Base-by-base conservation (phyloP, 176 grass and related monocot genomes). In the Oryza glaberrima region DNA sequence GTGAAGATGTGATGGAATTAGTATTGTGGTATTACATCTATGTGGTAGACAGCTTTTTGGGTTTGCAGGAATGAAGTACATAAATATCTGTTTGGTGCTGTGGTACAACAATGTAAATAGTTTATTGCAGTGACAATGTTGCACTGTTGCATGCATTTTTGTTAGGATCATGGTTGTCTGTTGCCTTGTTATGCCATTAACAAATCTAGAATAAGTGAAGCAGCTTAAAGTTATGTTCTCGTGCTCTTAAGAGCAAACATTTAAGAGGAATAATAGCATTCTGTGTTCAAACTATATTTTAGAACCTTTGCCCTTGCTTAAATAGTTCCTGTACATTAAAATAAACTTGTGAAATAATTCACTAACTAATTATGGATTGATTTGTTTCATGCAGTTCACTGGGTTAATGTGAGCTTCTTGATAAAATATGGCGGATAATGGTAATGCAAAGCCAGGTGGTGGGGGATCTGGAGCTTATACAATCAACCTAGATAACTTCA, bases 401-500 rank as follows among this genome's bases (percentile, higher is more conserved):
- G 36, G 54, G 26, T 92, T 80, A 52, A 76, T 86, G 68, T 63
- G 72, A 38, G 70, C 79, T 73, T 73, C 17, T 71, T 80, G 71
- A 81, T 58, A 48, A 81, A 83, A 83, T 51, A 94, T 94, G 92
- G 56, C 87, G 44, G 81, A 87, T n/a, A 91, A 83, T 74, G 83
- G 87, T 52, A 86, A 80, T 60, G 81, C 45, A 67, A 92, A 92
- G 85, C 49, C 70, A 44, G 70, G 34, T 34, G 52, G 75, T 67
- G 85, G 35, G 16, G 75, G 51, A 61, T 70, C 79, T 83, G 73
- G 69, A 79, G 40, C 48, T n/a, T 87, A 92, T 77, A 56, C 81
- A 63, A 97, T 97, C 52, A 90, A 90, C 89, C 58, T 81, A 13
- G 94, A 96, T 30, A 93, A 88, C 65, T 93, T 89, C 82, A 86